Percentiles rank a stretch among this genome's conserved stretches.
These are phyloP conservation scores for Chlamydomonas incerta DNA, from an alignment of 139 green algal genomes.

Conservation along the genomic window DNA sequence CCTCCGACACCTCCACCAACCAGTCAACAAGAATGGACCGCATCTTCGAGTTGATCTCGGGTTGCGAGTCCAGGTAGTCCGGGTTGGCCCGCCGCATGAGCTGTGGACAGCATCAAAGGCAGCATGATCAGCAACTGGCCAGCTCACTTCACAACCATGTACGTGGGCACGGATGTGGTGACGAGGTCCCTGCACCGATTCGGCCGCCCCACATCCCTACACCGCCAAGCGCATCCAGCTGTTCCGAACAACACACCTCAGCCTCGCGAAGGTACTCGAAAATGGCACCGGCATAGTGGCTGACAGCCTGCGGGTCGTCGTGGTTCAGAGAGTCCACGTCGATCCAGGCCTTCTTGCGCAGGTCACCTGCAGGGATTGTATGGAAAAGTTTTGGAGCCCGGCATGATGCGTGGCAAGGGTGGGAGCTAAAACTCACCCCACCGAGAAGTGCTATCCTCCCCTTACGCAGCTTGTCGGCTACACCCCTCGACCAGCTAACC, in stretches of 20 bases:
- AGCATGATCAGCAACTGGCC: no score
- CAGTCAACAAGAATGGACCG: slow-evolving; percentile 97
- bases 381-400: no score
- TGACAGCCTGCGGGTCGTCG: slow-evolving; percentile 81
- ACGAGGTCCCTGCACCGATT: no score
- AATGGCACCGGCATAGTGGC: slow-evolving; percentile 82
- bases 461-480: neutral
- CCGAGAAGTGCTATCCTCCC: neutral
- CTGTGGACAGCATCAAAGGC: no score
- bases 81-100: slow-evolving; percentile 65
- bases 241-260: slow-evolving; percentile 59
- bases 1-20: slow-evolving; percentile 94
- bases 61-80: slow-evolving; percentile 83
- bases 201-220: no score
- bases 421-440: no score
- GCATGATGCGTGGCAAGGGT: no score
- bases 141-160: no score
- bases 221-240: no score
- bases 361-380: neutral
- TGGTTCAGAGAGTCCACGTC: slow-evolving; percentile 81
- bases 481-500: neutral
- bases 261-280: slow-evolving; percentile 76
- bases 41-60: slow-evolving; percentile 93
- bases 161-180: no score
- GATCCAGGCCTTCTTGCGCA: slow-evolving; percentile 54